Evolutionary conservation across 192 early-diverging fungal genomes (phyloP).

Genomic region (Spizellomyces sp.): DNA sequence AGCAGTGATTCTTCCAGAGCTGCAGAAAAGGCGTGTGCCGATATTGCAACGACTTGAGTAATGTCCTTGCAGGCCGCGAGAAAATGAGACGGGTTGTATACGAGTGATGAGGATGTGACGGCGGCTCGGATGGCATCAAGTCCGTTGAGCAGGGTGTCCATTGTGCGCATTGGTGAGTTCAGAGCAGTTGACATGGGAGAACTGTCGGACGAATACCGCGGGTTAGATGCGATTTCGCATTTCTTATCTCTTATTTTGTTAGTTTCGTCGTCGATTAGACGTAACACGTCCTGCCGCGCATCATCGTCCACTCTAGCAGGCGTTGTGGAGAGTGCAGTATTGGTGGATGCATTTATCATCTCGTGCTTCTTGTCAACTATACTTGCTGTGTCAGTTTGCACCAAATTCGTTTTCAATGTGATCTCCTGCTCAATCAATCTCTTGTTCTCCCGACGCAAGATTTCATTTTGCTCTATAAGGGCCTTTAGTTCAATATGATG

Average conservation of each 20-base stretch:
- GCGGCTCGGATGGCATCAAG: neutral
- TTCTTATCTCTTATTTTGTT: conserved; percentile 1
- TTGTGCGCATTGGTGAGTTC: neutral
- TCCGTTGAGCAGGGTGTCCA: conserved; percentile 3
- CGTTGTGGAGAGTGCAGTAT: conserved; percentile 3
- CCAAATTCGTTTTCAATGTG: conserved; percentile 22
- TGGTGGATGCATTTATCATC: neutral
- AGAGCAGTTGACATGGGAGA: too few relatives aligned
- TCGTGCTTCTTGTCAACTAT: neutral
- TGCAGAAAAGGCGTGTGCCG: neutral
- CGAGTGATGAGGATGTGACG: neutral
- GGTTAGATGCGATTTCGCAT: neutral
- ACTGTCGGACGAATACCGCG: too few relatives aligned
- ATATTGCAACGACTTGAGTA: conserved; percentile 2
- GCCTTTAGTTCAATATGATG: conserved; percentile 52
- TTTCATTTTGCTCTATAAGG: conserved; percentile 32
- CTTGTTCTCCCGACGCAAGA: conserved; percentile 39
- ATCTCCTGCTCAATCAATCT: conserved; percentile 38
- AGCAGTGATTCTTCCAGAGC: neutral
- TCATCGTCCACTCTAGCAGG: neutral
- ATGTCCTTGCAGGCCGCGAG: conserved; percentile 11
- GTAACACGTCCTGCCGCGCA: neutral
- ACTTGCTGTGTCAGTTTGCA: neutral
- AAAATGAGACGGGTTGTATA: neutral
- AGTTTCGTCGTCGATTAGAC: conserved; percentile 5